Conservation (phyloP, 2,329 filamentous ascomycete species). For the Chaetomiaceae sp. region DNA sequence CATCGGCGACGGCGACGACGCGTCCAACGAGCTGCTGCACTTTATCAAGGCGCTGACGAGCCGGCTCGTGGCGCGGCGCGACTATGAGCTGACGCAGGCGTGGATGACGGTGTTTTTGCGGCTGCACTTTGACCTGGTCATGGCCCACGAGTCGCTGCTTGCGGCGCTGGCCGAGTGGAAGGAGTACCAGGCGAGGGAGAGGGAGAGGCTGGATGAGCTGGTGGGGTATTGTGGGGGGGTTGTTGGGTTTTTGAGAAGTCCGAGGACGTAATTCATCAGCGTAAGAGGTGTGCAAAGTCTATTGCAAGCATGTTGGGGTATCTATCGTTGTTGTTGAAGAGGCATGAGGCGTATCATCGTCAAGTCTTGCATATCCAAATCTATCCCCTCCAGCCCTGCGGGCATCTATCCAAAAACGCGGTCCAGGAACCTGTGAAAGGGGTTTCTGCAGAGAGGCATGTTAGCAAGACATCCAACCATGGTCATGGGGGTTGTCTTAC, state of each 20-base stretch:
- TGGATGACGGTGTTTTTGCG: constrained; percentile 96
- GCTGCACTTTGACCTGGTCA: constrained; percentile 62
- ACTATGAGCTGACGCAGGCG: constrained; percentile 91
- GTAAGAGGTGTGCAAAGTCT: background rate
- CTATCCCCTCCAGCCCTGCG: background rate
- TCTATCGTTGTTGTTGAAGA: too few species aligned
- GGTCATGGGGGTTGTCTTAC: constrained; percentile 12
- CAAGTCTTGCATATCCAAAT: background rate
- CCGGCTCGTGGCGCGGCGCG: constrained; percentile 62
- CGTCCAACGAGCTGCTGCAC: constrained; percentile 65
- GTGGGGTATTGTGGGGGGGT: constrained; percentile 88
- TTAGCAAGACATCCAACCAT: background rate
- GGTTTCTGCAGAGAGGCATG: constrained; percentile 20
- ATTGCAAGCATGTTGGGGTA: background rate
- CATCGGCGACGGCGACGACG: constrained; percentile 38
- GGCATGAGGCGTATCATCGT: too few species aligned
- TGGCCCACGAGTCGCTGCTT: constrained; percentile 50
- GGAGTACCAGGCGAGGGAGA: constrained; percentile 66
- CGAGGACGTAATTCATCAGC: constrained; percentile 48
- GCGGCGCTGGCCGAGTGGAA: constrained; percentile 65
- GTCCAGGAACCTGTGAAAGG: constrained; percentile 23
- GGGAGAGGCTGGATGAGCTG: constrained; percentile 64
- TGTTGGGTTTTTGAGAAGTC: constrained; percentile 70
- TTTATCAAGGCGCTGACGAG: constrained; percentile 80
- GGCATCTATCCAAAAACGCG: constrained; percentile 24